Evolutionary conservation across 805 yeast genomes (phyloP), one percentile per base, ranked within the genome.

Genomic region (Pichia nakasei): DNA sequence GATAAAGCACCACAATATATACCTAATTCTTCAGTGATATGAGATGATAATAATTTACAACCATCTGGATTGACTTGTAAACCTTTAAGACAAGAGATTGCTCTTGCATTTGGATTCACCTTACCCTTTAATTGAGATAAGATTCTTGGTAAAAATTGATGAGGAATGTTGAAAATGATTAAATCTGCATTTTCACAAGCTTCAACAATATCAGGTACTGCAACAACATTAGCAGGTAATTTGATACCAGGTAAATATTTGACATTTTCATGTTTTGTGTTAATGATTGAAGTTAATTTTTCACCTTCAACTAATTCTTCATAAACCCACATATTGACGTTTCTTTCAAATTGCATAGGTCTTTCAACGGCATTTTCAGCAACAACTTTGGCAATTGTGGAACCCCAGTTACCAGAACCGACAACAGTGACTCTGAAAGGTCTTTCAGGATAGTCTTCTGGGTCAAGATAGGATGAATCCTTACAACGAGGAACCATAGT

Each of bases 381-480:
- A 22, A 88, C 81, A 37, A 91, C 87, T 64, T 93, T 91, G 50
- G 97, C 97, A 44, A 93, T 88, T 18, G 97, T 91, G 33, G 96
- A 87, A 52, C 98, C 98, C 86, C 98, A 91, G 68, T 91, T 91
- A 61, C 97, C 98, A 26, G 97, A 88, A 35, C 98, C 98, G 52
- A 93, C 80, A 44, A 88, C 86, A 35, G 88, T 71, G 36, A 82
- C 73, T 56, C 70, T 75, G 66, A 69, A 79, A 20, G 66, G 67
- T 22, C 38, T 53, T 22, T 46, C 57, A n/a, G 63, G 60, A 15
- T 50, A 47, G 37, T 51, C 56, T 41, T 47, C 50, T 8, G 56
- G 53, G 12, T 32, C 26, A 12, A 53, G 46, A 3, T 35, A 43
- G 2, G 54, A 39, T 18, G 47, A 37, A 39, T 40, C 50, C 26